Base-by-base conservation (phyloP, 164 flowering plant species). In the Umbilicus rupestris region DNA sequence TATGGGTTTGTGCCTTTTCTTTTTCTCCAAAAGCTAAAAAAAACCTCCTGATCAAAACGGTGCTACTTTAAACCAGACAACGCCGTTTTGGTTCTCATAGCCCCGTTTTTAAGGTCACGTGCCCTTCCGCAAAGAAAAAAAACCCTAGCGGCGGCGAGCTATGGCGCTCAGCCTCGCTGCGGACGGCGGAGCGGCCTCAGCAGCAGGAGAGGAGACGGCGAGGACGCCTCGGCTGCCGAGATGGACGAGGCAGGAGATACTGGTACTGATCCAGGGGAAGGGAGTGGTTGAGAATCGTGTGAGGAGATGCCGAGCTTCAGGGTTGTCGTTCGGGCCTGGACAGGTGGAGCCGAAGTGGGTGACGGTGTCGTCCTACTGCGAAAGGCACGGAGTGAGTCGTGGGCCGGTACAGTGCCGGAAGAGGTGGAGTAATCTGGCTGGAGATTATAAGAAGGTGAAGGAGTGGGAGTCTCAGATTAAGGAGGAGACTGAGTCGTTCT, bases 381-480 rank as follows among this genome's bases (percentile, higher is more conserved):
- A 74, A 55, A 70, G 78, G 37, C 88, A 88, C 44, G 99, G 99
- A 3, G 97, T 89, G 63, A 85, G 82, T 81, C 76, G 97, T 31
- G 92, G 91, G 16, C 87, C 97, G 29, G 90, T 89, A 8, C 98
- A 93, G 82, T 93, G 98, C 77, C 81, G 97, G 67, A 93, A 93
- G 71, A 42, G 98, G 68, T 93, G 97, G 97, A 86, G 98, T 73
- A 93, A 93, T 62, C 73, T 93, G 41, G 82, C 88, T 20, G 92
- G 97, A 0, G 98, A 93, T 64, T 90, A 64, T 64, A 89, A 83
- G 84, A 93, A 87, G 80, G 85, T 93, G 39, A 90, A 83, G 62
- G 87, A 82, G 31, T 93, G 96, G 92, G 97, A 90, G 62, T 68
- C 80, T 24, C 70, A 67, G 74, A 70, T 66, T 2, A 39, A 8